phyloP scores from a whole-genome alignment of 108 stramenopile genomes.

The Cyclotella choctawhatcheeana region DNA sequence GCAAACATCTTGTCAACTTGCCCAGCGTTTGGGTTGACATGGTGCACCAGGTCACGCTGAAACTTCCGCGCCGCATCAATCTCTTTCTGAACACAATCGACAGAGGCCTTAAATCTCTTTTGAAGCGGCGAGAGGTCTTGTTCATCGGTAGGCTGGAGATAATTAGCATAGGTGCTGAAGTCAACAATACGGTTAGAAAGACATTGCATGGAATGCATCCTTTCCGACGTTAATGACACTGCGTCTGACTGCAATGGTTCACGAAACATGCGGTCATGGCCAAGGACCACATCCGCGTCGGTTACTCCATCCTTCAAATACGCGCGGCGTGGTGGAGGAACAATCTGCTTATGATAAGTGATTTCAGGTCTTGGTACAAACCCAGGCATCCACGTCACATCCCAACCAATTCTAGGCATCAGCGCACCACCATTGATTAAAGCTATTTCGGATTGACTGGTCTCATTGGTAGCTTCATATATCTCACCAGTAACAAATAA shows the following conservation, averaged over 20 bases:
- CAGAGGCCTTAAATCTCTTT: no score
- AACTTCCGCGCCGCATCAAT: neutral
- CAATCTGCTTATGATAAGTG: neutral
- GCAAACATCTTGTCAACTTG: neutral
- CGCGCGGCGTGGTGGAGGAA: slow-evolving; percentile 1
- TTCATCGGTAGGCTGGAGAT: no score
- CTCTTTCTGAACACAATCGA: no score
- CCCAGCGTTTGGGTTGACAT: neutral
- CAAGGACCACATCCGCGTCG: neutral
- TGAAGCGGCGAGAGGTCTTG: no score
- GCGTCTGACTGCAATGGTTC: no score
- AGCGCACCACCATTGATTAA: neutral
- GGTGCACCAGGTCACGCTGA: neutral
- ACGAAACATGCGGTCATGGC: neutral
- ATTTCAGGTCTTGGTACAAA: neutral
- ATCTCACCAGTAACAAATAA: no score
- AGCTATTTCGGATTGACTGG: neutral
- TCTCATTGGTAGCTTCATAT: no score
- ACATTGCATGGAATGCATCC: no score
- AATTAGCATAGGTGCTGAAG: no score
- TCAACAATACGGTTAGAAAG: no score
- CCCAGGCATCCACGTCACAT: neutral
- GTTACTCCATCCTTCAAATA: neutral
- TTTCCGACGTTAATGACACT: no score
- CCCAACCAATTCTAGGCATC: neutral